Conservation (phyloP, 257 asterid species). For the Przewalskia tangutica region DNA sequence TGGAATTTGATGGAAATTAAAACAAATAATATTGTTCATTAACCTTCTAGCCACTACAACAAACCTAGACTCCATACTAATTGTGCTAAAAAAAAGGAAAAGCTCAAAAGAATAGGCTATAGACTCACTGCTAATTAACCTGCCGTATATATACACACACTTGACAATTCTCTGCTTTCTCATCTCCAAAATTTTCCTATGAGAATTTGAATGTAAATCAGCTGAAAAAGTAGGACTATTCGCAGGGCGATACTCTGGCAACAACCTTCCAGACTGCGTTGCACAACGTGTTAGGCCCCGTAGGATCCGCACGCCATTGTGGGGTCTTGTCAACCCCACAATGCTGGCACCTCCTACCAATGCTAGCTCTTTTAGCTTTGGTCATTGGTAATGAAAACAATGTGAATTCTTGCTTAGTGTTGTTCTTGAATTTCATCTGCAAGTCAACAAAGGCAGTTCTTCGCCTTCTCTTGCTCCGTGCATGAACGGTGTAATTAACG, state of each 20-base stretch:
- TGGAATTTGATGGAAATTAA: constrained; percentile 17
- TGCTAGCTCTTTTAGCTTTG: not conserved
- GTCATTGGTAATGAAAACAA: no score
- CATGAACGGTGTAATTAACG: constrained; percentile 32
- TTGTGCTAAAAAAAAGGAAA: constrained; percentile 3
- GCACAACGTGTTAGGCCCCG: constrained; percentile 76
- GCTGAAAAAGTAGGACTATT: constrained; percentile 65
- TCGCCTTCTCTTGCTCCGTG: constrained; percentile 48
- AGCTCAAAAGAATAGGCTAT: constrained; percentile 13
- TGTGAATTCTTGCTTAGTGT: no score
- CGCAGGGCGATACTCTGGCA: constrained; percentile 90
- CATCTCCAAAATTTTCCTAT: constrained; percentile 79
- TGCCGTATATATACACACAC: constrained; percentile 40
- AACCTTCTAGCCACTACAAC: constrained; percentile 21
- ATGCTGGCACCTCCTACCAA: constrained; percentile 69
- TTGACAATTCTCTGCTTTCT: constrained; percentile 47
- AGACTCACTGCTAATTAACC: constrained; percentile 29
- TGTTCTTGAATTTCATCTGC: no score
- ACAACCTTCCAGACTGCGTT: constrained; percentile 85
- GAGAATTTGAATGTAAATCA: constrained; percentile 67
- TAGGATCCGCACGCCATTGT: constrained; percentile 86
- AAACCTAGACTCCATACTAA: constrained; percentile 33
- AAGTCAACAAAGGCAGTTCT: constrained; percentile 19
- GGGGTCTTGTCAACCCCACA: constrained; percentile 84
- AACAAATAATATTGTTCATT: constrained; percentile 13